Base-by-base conservation (phyloP, 2,329 filamentous ascomycete species). In the Monosporascus sp. region DNA sequence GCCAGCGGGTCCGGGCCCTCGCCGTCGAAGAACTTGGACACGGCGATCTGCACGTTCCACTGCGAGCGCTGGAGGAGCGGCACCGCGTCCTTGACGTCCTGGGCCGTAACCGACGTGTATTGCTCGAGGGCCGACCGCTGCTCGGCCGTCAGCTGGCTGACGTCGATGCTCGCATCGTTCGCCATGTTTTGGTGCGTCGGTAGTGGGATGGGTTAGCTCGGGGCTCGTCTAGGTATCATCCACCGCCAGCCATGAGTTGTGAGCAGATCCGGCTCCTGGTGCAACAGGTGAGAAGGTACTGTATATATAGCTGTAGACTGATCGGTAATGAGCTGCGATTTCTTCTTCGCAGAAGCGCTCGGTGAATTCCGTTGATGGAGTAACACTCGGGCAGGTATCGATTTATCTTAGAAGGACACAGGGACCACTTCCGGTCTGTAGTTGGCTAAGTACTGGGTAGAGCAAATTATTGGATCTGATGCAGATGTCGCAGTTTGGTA, bases 11-110 rank as follows among this genome's bases (percentile, higher is more conserved):
- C 90, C 48, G 90, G 82, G 3, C 87, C 87, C 73, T 97, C 94
- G 62, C 94, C 94, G 65, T 99, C 94, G 69, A 97, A 99, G 81
- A 97, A 97, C 67, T 95, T 95, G 60, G 94, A 85, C 59, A 99
- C 93, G 54, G 94, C 93, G 64, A 97, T 96, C 87, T 97, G 89
- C 0, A 96, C 88, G 67, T 97, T 99, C 94, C 94, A 99, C 77
- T 97, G 87, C 53, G 91, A 96, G 57, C 91, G 80, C 61, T 87
- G 82, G 2, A 99, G 77, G 5, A 99, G 71, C 1, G 89, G 84
- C 48, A 96, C 77, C 2, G 94, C 91, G 54, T 89, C 85, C 44
- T 83, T 79, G 45, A 84, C 70, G 22, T 90, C 86, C 71, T 97
- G 91, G 62, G 92, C 85, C 25, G 94, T 97, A 49, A 99, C 88